Evolutionary conservation across 2,329 filamentous ascomycete genomes (phyloP), one percentile per base, ranked within the genome.

Genomic region (Graphiopsis chlorocephala): DNA sequence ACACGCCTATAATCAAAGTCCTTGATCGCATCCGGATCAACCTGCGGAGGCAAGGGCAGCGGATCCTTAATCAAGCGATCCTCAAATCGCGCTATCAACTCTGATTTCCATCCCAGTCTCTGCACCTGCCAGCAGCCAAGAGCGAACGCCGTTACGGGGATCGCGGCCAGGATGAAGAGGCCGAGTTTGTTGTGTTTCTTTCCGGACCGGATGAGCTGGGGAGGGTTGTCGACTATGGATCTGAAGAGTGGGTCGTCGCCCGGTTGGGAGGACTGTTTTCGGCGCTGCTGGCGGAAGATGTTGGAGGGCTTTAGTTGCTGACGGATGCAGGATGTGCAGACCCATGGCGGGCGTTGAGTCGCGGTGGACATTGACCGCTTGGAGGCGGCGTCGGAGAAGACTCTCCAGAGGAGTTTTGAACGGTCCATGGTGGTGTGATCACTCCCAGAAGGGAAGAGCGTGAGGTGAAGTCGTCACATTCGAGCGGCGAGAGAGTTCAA

Each of bases 81-180:
- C 80, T 98, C 95, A 78, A 91, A 92, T 71, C 90, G 92, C 66
- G 94, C 92, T 67, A 99, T 88, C 14, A 99, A 84, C 53, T 96
- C 90, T 4, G 92, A 93, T 78, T 99, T 99, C 93, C 94, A 97
- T 65, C 89, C 87, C 1, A 99, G 86, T 12, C 95, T 90, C 77
- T 96, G 88, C 62, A 99, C 91, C 77, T 99, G 95, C 95, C 95
- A 99, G 68, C 92, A 92, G 31, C 95, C 95, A 17, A 99, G 88
- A 63, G 84, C 82, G 78, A 99, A 97, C 12, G 95, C 92, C 1
- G 93, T 97, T 66, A 97, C 79, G 57, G 95, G 95, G 72, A 99
- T 98, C 61, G 92, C 91, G 83, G 71, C 52, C 59, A 76, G 68
- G 64, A 75, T 53, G 33, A 66, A 38, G 7, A 75, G 70, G 48